Evolutionary conservation across 148 eudicot genomes (phyloP).

Genomic region (Chenopodium quinoa): DNA sequence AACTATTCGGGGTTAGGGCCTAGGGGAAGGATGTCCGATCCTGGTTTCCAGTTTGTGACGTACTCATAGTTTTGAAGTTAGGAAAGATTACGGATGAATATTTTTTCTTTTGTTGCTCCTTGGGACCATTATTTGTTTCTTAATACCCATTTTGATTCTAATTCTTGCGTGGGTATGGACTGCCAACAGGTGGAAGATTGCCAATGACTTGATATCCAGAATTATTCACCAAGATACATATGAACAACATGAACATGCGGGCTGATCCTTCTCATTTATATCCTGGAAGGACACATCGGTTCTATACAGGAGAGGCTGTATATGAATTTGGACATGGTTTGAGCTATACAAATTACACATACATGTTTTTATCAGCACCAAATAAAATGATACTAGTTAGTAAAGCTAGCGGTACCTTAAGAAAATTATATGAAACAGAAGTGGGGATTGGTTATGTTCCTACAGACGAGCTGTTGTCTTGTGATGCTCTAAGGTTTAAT

Average conservation of each 20-base stretch:
- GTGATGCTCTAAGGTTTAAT: constrained; percentile 55
- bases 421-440: constrained; percentile 29
- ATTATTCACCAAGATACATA: constrained; percentile 71
- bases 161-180: not conserved
- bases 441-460: constrained; percentile 34
- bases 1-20: not conserved
- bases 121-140: not conserved
- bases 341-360: constrained; percentile 64
- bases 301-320: constrained; percentile 64
- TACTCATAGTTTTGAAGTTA: not conserved
- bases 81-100: too few species aligned
- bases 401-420: constrained; percentile 26
- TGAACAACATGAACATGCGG: constrained; percentile 93
- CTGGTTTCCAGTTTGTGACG: not conserved
- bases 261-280: constrained; percentile 70
- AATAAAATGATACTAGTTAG: constrained; percentile 31
- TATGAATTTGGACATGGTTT: constrained; percentile 84
- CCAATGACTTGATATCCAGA: constrained; percentile 97
- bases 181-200: constrained; percentile 73
- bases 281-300: constrained; percentile 93
- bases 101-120: not conserved
- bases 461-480: constrained; percentile 50
- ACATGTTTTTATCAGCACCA: constrained; percentile 66
- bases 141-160: not conserved
- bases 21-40: not conserved